These are phyloP conservation scores for Jaapia argillacea DNA, from an alignment of 768 basidiomycete species.

Conservation along the genomic window DNA sequence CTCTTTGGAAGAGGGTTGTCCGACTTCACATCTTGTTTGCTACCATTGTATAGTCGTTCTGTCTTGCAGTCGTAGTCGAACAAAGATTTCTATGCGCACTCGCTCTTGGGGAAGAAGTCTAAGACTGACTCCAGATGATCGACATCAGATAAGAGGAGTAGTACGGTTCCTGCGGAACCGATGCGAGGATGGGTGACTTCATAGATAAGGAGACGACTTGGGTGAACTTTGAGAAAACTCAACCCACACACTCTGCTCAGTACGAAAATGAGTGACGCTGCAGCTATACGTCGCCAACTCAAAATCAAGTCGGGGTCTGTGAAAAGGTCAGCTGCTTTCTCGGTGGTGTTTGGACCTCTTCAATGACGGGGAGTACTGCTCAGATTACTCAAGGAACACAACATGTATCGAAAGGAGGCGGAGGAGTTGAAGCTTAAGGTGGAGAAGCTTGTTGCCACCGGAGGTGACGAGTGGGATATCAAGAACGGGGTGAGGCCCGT, in stretches of 20 bases:
- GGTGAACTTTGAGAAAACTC: too few species aligned
- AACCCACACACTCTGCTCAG: neutral
- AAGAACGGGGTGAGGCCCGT: constrained; percentile 54
- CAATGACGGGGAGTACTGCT: neutral
- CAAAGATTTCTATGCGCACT: too few species aligned
- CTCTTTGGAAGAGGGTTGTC: too few species aligned
- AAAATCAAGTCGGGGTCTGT: neutral
- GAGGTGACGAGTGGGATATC: constrained; percentile 61
- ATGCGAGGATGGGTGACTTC: too few species aligned
- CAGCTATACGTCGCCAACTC: neutral
- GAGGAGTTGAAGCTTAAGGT: constrained; percentile 45
- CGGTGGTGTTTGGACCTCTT: neutral
- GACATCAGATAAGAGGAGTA: too few species aligned
- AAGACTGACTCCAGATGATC: too few species aligned
- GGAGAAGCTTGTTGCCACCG: constrained; percentile 51
- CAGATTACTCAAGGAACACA: constrained; percentile 62
- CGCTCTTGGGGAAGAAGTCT: too few species aligned
- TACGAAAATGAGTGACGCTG: neutral
- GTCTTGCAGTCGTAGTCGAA: too few species aligned
- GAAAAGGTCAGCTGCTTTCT: neutral
- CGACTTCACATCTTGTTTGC: too few species aligned
- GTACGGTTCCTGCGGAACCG: too few species aligned
- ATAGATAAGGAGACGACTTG: too few species aligned
- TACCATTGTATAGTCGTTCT: too few species aligned
- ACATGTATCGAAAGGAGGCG: constrained; percentile 56